Conservation (phyloP, 345 rosid genomes). For the Citrus australasica region DNA sequence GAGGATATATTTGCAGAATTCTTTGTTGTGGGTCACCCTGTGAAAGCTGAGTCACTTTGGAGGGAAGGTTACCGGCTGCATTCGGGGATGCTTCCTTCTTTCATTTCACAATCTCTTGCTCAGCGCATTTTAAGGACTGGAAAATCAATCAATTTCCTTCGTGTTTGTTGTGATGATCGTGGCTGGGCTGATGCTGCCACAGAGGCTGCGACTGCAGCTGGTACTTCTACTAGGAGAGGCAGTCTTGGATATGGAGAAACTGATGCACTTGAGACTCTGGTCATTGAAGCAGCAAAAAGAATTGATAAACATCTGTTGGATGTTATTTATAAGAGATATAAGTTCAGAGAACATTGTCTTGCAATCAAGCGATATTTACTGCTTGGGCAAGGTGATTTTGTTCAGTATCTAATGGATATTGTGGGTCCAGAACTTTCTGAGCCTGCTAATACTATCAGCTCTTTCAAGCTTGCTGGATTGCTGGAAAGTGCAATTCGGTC, state of each 20-base stretch:
- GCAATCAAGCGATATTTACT: slow-evolving; percentile 92
- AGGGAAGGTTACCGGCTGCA: slow-evolving; percentile 94
- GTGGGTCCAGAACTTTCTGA: slow-evolving; percentile 94
- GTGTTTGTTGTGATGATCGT: slow-evolving; percentile 92
- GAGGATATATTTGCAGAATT: slow-evolving; percentile 92
- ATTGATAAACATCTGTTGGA: slow-evolving; percentile 85
- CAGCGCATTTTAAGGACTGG: slow-evolving; percentile 93
- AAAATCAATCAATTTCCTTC: slow-evolving; percentile 92
- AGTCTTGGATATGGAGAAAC: slow-evolving; percentile 96
- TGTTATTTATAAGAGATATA: slow-evolving; percentile 74
- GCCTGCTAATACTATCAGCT: slow-evolving; percentile 94
- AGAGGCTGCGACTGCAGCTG: slow-evolving; percentile 92
- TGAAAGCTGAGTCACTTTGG: slow-evolving; percentile 95
- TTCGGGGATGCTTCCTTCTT: slow-evolving; percentile 85
- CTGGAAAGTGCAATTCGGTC: slow-evolving; percentile 92
- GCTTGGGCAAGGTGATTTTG: slow-evolving; percentile 98
- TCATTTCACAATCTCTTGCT: slow-evolving; percentile 87
- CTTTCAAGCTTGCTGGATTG: slow-evolving; percentile 91
- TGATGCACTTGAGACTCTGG: slow-evolving; percentile 88
- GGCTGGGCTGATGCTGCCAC: slow-evolving; percentile 96
- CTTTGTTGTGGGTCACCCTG: slow-evolving; percentile 86
- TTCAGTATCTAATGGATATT: slow-evolving; percentile 90
- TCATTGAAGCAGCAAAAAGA: slow-evolving; percentile 92
- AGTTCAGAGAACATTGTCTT: slow-evolving; percentile 92
- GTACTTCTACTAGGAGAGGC: slow-evolving; percentile 87